phyloP scores from a whole-genome alignment of 306 rosid genomes.

The Trichosanthes truncata region DNA sequence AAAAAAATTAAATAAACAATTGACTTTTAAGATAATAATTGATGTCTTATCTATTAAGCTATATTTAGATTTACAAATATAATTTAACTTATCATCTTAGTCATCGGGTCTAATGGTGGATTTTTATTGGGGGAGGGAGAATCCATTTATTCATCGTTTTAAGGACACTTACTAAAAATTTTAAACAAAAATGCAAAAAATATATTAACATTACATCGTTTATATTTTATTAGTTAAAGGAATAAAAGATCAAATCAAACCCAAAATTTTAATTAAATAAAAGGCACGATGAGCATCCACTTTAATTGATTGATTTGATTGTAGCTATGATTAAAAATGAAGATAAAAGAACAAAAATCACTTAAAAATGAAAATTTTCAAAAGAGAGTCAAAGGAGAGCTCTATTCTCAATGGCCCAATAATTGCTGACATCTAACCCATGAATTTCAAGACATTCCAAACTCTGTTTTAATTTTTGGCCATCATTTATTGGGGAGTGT shows the following conservation, averaged over 20 bases:
- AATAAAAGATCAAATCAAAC: neutral
- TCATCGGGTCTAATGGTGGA: too few relatives aligned
- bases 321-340: neutral
- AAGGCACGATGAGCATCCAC: neutral
- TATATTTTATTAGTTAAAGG: neutral
- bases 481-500: too few relatives aligned
- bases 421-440: neutral
- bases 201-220: neutral
- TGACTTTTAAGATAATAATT: too few relatives aligned
- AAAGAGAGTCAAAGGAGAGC: slow-evolving; percentile 7
- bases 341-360: neutral
- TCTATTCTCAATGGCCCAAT: neutral
- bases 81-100: too few relatives aligned
- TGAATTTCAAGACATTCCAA: neutral
- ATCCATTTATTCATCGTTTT: too few relatives aligned
- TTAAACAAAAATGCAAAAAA: too few relatives aligned
- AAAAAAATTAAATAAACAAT: too few relatives aligned
- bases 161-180: too few relatives aligned
- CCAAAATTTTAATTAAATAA: neutral
- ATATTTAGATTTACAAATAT: too few relatives aligned
- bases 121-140: too few relatives aligned
- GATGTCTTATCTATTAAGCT: too few relatives aligned
- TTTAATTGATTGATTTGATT: slow-evolving; percentile 3
- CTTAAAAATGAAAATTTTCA: neutral
- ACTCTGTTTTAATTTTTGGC: neutral